Conservation (phyloP, 1,284 basidiomycete species). For the Ustilago curta region DNA sequence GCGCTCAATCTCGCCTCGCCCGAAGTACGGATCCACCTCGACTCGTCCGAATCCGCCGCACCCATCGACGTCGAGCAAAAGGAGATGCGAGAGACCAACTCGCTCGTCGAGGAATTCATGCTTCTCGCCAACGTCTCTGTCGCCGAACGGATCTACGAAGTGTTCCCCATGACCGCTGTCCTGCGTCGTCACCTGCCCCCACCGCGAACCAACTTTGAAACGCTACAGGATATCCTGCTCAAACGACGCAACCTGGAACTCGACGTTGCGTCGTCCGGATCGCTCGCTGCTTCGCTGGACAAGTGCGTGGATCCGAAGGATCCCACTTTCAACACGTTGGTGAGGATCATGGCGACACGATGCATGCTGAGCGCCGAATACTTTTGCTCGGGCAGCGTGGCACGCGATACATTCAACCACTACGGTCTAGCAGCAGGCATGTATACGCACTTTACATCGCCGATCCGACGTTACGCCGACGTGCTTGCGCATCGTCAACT, state of each 20-base stretch:
- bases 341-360: conserved; percentile 98
- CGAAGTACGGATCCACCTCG: conserved; percentile 93
- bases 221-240: conserved; percentile 88
- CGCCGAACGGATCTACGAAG: conserved; percentile 89
- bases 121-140: conserved; percentile 96
- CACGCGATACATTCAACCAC: conserved; percentile 91
- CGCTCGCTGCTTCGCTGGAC: conserved; percentile 90
- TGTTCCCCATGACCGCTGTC: conserved; percentile 95
- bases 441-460: conserved; percentile 92
- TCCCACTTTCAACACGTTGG: conserved; percentile 90
- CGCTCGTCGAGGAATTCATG: conserved; percentile 99
- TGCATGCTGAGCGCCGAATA: conserved; percentile 99
- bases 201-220: conserved; percentile 93
- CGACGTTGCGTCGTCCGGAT: conserved; percentile 90
- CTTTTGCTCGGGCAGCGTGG: conserved; percentile 94
- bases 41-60: conserved; percentile 89
- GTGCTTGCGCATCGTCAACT: conserved; percentile 95
- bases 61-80: conserved; percentile 99
- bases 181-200: conserved; percentile 93
- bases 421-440: conserved; percentile 96
- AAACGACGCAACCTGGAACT: conserved; percentile 87
- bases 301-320: conserved; percentile 78
- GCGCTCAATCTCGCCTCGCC: conserved; percentile 97
- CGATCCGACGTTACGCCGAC: conserved; percentile 73
- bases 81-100: conserved; percentile 91